A percentile compares a stretch with the other conserved stretches of the same genome.
Evolutionary conservation across 2,329 filamentous ascomycete species (phyloP).

Genomic region (Colletotrichum sojae): DNA sequence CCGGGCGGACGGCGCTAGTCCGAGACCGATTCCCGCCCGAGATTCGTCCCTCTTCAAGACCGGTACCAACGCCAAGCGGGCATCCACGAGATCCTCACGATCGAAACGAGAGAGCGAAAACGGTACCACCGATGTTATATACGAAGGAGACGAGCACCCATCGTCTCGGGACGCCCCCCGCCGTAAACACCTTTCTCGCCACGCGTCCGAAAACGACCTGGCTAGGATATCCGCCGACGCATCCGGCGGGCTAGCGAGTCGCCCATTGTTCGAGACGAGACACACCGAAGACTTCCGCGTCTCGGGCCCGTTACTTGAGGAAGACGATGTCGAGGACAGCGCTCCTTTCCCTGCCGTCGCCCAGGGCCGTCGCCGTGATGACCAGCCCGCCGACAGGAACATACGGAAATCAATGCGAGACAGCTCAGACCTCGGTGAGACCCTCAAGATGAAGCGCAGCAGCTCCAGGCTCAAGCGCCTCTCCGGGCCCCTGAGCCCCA

Average conservation of each 20-base stretch:
- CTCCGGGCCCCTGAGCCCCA: slow-evolving; percentile 63
- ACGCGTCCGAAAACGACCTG: slow-evolving; percentile 39
- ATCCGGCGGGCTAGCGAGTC: slow-evolving; percentile 28
- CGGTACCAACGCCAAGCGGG: slow-evolving; percentile 66
- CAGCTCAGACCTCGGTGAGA: slow-evolving; percentile 63
- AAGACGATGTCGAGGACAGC: slow-evolving; percentile 68
- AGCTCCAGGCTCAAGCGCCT: slow-evolving; percentile 72
- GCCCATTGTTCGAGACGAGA: slow-evolving; percentile 41
- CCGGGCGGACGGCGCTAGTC: slow-evolving; percentile 56
- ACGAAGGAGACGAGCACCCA: slow-evolving; percentile 56
- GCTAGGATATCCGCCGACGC: slow-evolving; percentile 45
- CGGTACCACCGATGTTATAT: slow-evolving; percentile 55
- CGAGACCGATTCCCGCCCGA: slow-evolving; percentile 73
- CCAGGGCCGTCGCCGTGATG: slow-evolving; percentile 69
- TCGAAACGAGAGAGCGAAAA: slow-evolving; percentile 64
- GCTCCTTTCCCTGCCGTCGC: slow-evolving; percentile 79
- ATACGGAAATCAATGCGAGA: slow-evolving; percentile 63
- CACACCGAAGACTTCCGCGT: slow-evolving; percentile 30
- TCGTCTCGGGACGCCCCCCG: slow-evolving; percentile 37
- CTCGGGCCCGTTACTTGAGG: slow-evolving; percentile 32
- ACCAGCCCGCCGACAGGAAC: slow-evolving; percentile 62
- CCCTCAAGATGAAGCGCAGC: slow-evolving; percentile 65
- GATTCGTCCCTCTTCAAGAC: slow-evolving; percentile 78
- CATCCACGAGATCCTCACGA: slow-evolving; percentile 63
- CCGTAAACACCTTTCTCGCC: slow-evolving; percentile 45